Evolutionary conservation across 2,329 filamentous ascomycete genomes (phyloP).

Genomic region (Ampelomyces quisqualis): DNA sequence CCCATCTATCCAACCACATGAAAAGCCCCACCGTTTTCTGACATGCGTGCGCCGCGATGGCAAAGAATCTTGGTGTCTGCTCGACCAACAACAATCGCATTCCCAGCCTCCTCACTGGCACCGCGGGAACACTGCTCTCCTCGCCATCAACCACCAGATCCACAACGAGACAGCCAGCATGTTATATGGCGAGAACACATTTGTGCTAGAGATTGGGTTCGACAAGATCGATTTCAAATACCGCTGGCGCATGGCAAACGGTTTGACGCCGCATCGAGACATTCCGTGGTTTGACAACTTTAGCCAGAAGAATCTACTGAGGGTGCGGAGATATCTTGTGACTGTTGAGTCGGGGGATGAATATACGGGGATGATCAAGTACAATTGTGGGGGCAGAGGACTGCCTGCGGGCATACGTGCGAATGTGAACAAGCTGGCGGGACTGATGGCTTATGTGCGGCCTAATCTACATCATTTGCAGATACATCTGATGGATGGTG

Average conservation of each 20-base stretch:
- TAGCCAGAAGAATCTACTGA: conserved; percentile 43
- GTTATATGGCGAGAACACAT: conserved; percentile 51
- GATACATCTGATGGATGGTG: conserved; percentile 37
- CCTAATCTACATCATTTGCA: conserved; percentile 30
- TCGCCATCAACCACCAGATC: conserved; percentile 46
- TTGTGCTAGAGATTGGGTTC: conserved; percentile 50
- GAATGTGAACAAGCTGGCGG: conserved; percentile 47
- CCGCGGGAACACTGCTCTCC: conserved; percentile 44
- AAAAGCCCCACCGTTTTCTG: conserved; percentile 32
- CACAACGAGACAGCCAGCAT: conserved; percentile 49
- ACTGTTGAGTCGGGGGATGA: conserved; percentile 52
- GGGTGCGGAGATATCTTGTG: conserved; percentile 47
- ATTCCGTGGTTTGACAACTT: conserved; percentile 48
- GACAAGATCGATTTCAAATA: conserved; percentile 48
- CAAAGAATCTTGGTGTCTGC: conserved; percentile 25
- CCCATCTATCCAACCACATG: conserved; percentile 12
- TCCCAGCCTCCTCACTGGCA: no score
- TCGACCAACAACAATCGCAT: conserved; percentile 40
- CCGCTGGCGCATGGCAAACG: conserved; percentile 47
- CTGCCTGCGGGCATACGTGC: conserved; percentile 46
- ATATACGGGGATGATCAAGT: conserved; percentile 56
- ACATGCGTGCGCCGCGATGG: conserved; percentile 39
- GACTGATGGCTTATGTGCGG: conserved; percentile 34
- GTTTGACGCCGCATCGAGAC: conserved; percentile 45
- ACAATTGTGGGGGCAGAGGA: conserved; percentile 50